A percentile compares a stretch with the other conserved stretches of the same genome.
Conservation (phyloP, 179 eudicot species). For the Heliamphora pulchella region DNA sequence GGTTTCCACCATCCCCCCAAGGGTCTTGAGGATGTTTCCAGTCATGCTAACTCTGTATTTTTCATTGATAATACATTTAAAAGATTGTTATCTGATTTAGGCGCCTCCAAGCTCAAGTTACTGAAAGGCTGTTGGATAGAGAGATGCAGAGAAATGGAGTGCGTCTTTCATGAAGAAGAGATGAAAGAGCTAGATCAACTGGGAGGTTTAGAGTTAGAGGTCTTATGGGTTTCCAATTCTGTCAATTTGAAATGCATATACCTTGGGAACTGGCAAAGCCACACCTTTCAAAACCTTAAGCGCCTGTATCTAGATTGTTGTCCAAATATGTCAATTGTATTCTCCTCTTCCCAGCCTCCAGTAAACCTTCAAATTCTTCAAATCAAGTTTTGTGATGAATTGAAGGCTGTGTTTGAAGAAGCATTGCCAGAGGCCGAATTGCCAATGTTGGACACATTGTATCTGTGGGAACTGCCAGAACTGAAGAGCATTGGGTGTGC, state of each 20-base stretch:
- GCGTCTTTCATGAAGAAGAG: background rate
- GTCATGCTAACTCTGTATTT: conserved; percentile 8
- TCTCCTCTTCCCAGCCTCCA: conserved; percentile 12
- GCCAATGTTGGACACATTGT: conserved; percentile 11
- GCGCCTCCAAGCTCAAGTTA: background rate
- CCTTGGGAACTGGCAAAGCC: background rate
- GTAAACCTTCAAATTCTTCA: conserved; percentile 22
- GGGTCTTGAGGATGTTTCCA: conserved; percentile 7
- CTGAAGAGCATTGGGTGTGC: conserved; percentile 15
- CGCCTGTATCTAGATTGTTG: conserved; percentile 22
- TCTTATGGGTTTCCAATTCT: conserved; percentile 21
- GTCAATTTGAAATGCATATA: background rate
- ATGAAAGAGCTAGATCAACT: background rate
- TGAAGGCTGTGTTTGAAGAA: conserved; percentile 12
- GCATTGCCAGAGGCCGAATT: background rate
- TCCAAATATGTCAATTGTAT: conserved; percentile 17
- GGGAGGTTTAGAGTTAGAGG: conserved; percentile 6
- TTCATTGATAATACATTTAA: conserved; percentile 1
- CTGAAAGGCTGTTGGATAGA: conserved; percentile 20
- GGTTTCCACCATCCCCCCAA: conserved; percentile 12
- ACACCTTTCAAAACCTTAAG: conserved; percentile 18
- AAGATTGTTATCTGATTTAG: background rate
- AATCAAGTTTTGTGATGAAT: conserved; percentile 18
- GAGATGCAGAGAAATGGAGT: conserved; percentile 19
- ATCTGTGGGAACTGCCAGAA: conserved; percentile 22